phyloP scores from a whole-genome alignment of 1,139 yeast species.

The Lodderomyces elongisporus region DNA sequence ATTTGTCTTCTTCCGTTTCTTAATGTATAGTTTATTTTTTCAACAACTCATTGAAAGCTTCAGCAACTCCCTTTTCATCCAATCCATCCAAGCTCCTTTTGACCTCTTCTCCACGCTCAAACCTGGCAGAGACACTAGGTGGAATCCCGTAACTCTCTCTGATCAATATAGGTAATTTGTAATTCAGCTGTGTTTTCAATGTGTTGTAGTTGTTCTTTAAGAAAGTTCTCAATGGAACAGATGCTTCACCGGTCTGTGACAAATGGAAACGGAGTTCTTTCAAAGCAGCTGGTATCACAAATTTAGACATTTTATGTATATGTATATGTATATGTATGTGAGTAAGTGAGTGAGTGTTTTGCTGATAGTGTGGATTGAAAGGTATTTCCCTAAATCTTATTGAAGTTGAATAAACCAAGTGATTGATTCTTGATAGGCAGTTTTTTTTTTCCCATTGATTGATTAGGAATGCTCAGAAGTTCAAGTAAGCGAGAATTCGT shows the following conservation, averaged over 20 bases:
- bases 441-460: too few species aligned
- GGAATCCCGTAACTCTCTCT: slow-evolving; percentile 72
- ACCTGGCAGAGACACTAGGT: slow-evolving; percentile 71
- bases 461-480: too few species aligned
- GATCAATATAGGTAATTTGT: slow-evolving; percentile 59
- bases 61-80: slow-evolving; percentile 36
- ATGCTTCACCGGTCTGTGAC: slow-evolving; percentile 70
- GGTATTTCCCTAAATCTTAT: too few species aligned
- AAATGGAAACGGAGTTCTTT: slow-evolving; percentile 77
- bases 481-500: too few species aligned
- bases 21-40: too few species aligned
- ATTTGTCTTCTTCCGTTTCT: too few species aligned
- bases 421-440: too few species aligned
- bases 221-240: slow-evolving; percentile 60
- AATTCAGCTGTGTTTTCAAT: slow-evolving; percentile 45
- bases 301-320: slow-evolving; percentile 23
- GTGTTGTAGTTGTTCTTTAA: slow-evolving; percentile 56
- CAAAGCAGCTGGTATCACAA: slow-evolving; percentile 58
- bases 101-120: slow-evolving; percentile 44
- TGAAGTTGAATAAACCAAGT: too few species aligned
- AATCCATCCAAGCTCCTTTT: slow-evolving; percentile 42
- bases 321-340: not conserved
- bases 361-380: too few species aligned
- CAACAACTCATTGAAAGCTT: slow-evolving; percentile 35
- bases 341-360: too few species aligned